Conservation (phyloP, 495 filamentous ascomycete species). For the Tuber umbilicatum region DNA sequence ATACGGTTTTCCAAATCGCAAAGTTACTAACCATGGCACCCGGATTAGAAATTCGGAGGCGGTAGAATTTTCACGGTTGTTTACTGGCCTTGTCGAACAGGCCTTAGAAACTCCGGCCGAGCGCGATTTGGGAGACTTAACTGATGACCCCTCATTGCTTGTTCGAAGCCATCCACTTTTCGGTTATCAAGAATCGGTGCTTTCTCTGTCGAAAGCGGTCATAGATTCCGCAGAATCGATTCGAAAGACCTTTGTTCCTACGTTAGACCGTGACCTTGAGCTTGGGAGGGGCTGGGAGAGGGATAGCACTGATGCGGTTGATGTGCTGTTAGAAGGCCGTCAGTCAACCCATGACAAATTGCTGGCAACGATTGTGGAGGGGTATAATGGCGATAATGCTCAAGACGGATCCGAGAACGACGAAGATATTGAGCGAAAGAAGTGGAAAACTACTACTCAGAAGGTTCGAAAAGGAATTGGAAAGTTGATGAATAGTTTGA, state of each 20-base stretch:
- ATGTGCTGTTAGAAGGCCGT: neutral
- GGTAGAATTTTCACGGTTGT: constrained; percentile 14
- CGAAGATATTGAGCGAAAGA: neutral
- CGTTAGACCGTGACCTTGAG: constrained; percentile 8
- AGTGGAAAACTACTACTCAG: constrained; percentile 17
- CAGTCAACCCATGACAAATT: neutral
- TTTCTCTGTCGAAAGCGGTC: constrained; percentile 17
- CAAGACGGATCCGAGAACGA: neutral
- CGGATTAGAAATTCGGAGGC: constrained; percentile 16
- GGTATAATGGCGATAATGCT: neutral
- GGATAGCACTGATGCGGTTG: constrained; percentile 14
- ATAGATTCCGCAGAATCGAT: constrained; percentile 20
- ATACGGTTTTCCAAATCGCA: neutral
- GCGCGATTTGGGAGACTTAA: neutral
- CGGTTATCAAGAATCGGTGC: constrained; percentile 12
- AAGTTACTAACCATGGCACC: neutral
- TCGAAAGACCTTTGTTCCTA: constrained; percentile 11
- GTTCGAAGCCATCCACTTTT: constrained; percentile 17
- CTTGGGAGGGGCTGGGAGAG: constrained; percentile 29
- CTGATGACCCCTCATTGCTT: neutral
- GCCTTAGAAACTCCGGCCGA: constrained; percentile 1
- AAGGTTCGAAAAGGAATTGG: constrained; percentile 23
- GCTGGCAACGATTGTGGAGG: neutral
- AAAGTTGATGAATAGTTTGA: constrained; percentile 21
- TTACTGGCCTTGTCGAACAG: constrained; percentile 12